Percentiles rank a stretch among this genome's conserved stretches.
Conservation (phyloP, 2,329 filamentous ascomycete species). For the Zasmidium citrigriseum region DNA sequence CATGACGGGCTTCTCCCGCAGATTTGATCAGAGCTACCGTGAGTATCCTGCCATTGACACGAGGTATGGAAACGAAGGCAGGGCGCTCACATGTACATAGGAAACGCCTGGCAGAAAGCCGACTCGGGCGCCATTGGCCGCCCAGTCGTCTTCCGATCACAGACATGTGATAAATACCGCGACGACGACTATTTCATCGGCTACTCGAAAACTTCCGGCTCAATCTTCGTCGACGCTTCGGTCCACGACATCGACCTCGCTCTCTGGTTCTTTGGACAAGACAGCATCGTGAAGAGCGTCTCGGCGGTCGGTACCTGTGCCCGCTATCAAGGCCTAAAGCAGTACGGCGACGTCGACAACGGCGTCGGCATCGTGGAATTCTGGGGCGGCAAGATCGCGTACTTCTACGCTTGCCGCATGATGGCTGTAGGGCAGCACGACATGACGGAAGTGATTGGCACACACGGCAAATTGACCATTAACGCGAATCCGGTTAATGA, state of each 20-base stretch:
- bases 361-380: slow-evolving; percentile 68
- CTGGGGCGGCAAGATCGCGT: slow-evolving; percentile 61
- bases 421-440: slow-evolving; percentile 69
- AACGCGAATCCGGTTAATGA: slow-evolving; percentile 59
- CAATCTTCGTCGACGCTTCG: slow-evolving; percentile 46
- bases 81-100: no score
- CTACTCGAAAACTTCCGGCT: slow-evolving; percentile 43
- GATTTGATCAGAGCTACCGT: slow-evolving; percentile 47
- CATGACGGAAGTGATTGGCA: slow-evolving; percentile 66
- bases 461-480: slow-evolving; percentile 61
- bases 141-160: slow-evolving; percentile 43
- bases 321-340: slow-evolving; percentile 58
- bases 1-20: slow-evolving; percentile 48
- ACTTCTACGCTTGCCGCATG: slow-evolving; percentile 64
- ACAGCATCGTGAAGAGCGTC: slow-evolving; percentile 56
- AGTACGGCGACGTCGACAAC: slow-evolving; percentile 62
- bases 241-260: slow-evolving; percentile 49
- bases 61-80: no score
- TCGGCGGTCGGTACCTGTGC: slow-evolving; percentile 59
- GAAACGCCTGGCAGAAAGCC: slow-evolving; percentile 33
- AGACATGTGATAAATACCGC: slow-evolving; percentile 43
- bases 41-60: no score
- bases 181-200: slow-evolving; percentile 42
- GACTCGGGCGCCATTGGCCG: slow-evolving; percentile 40
- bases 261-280: slow-evolving; percentile 51